phyloP scores from a whole-genome alignment of 345 rosid genomes.

The Acer yangbiense region DNA sequence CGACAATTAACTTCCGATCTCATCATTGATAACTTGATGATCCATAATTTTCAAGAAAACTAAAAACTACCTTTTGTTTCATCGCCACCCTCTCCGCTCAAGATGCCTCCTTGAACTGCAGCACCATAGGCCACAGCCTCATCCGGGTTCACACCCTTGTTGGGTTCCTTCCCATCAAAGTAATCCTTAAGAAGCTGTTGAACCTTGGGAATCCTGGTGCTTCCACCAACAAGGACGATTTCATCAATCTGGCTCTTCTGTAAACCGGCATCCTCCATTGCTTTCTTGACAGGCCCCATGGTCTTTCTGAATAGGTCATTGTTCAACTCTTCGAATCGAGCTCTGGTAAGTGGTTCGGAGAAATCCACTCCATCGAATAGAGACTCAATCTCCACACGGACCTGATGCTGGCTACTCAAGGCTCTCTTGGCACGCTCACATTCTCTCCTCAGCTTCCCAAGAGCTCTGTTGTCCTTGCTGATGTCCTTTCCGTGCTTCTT shows the following conservation, averaged over 20 bases:
- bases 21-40: too few relatives aligned
- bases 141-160: slow-evolving; percentile 34
- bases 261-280: slow-evolving; percentile 35
- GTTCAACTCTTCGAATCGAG: slow-evolving; percentile 25
- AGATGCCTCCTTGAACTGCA: slow-evolving; percentile 33
- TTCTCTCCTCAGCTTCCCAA: slow-evolving; percentile 37
- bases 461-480: slow-evolving; percentile 35
- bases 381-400: slow-evolving; percentile 33
- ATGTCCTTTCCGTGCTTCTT: slow-evolving; percentile 37
- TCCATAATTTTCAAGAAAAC: not conserved
- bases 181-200: slow-evolving; percentile 35
- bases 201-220: slow-evolving; percentile 36
- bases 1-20: too few relatives aligned
- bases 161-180: slow-evolving; percentile 28
- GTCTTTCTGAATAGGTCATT: slow-evolving; percentile 32
- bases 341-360: slow-evolving; percentile 32
- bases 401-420: slow-evolving; percentile 29
- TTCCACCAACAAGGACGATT: slow-evolving; percentile 39
- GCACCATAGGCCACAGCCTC: slow-evolving; percentile 39
- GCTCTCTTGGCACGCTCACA: slow-evolving; percentile 36
- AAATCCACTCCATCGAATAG: slow-evolving; percentile 32
- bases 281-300: slow-evolving; percentile 36
- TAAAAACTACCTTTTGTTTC: slow-evolving; percentile 18
- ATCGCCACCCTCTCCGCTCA: slow-evolving; percentile 37
- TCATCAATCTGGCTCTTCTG: slow-evolving; percentile 29